Base-by-base conservation (phyloP, 2,329 filamentous ascomycete genomes). In the Nakataea oryzae region DNA sequence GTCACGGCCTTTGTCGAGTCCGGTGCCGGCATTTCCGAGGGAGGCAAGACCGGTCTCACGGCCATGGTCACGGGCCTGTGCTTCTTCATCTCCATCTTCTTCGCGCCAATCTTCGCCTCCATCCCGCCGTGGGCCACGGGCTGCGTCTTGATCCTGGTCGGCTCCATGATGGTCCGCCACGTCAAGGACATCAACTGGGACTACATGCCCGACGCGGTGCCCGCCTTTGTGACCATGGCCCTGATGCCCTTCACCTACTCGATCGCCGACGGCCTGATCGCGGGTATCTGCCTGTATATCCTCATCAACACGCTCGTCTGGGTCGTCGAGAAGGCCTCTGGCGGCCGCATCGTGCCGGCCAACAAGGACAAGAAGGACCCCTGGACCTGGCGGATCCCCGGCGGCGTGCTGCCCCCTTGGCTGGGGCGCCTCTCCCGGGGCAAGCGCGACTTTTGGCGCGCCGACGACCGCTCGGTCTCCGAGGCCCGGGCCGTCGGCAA, bases 111-210 rank as follows among this genome's bases (percentile, higher is more conserved):
- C 63, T 96, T 96, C 70, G 91, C 91, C 12, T 93, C 89, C 0
- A 95, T 96, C 63, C 91, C 91, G 5, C 87, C 91, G 0, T 96
- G 90, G 90, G 91, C 91, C 3, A 96, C 91, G 0, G 91, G 91
- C 58, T 92, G 89, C 71, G 92, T 92, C n/a, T 81, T 96, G 29
- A 82, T 96, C 67, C 85, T 96, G 54, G 90, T 96, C 62, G 91
- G 91, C n/a, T 86, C 87, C 26, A 88, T 96, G 81, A 96, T 96
- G 91, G 86, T 88, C 62, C 83, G 85, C 64, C 82, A 89, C 1
- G 89, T 89, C 14, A 84, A 84, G 21, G 88, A 95, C 66, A 93
- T 96, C 78, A 96, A 96, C 80, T 96, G 91, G 91, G 79, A 80
- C 58, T 96, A 96, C 74, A 79, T 91, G 64, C 91, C 91, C 61